Conservation (phyloP, 2,329 filamentous ascomycete species). For the Coleophoma crateriformis region DNA sequence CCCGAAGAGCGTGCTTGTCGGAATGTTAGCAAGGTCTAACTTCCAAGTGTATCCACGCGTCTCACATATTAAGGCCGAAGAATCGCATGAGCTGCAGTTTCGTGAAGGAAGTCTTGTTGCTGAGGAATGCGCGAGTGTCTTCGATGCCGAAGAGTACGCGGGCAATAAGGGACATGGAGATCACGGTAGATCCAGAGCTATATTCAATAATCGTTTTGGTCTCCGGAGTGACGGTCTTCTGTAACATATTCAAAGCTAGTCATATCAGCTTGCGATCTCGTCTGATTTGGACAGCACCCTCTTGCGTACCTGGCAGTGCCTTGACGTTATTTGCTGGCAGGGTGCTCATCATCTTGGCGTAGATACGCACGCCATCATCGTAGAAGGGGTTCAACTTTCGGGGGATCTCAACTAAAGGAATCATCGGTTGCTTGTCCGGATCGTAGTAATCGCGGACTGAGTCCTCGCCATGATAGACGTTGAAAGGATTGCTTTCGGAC, state of each 20-base stretch:
- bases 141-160: slow-evolving; percentile 43
- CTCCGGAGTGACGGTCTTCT: slow-evolving; percentile 33
- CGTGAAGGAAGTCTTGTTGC: slow-evolving; percentile 50
- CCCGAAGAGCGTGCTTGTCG: slow-evolving; percentile 44
- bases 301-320: slow-evolving; percentile 45
- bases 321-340: slow-evolving; percentile 63
- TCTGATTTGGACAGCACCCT: slow-evolving; percentile 9
- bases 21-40: not conserved
- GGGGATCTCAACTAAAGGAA: slow-evolving; percentile 58
- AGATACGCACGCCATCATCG: slow-evolving; percentile 53
- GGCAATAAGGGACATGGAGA: slow-evolving; percentile 52
- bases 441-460: slow-evolving; percentile 54
- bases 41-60: not conserved
- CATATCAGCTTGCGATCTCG: slow-evolving; percentile 8
- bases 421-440: slow-evolving; percentile 48
- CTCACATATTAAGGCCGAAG: slow-evolving; percentile 49
- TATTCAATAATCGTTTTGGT: slow-evolving; percentile 52
- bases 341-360: slow-evolving; percentile 62
- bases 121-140: slow-evolving; percentile 49
- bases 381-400: slow-evolving; percentile 50
- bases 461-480: slow-evolving; percentile 53
- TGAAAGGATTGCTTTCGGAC: slow-evolving; percentile 21
- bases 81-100: slow-evolving; percentile 53
- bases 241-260: slow-evolving; percentile 44
- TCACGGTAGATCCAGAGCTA: slow-evolving; percentile 56